Evolutionary conservation across 768 basidiomycete genomes (phyloP), one percentile per base, ranked within the genome.

Genomic region (Termitomyces sp.): DNA sequence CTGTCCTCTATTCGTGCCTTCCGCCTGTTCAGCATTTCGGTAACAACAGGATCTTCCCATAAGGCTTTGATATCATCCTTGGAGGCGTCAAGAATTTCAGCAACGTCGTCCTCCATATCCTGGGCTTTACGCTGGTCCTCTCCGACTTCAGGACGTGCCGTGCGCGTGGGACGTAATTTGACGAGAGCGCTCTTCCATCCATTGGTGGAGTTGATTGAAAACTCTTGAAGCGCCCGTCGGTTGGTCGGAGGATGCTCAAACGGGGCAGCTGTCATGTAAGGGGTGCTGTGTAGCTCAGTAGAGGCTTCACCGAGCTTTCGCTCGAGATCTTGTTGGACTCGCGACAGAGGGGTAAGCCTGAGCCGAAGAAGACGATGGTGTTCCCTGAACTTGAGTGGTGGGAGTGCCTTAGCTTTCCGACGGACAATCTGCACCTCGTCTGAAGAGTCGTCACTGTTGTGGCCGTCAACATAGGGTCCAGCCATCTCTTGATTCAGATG

Each of bases 101-200:
- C 69, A 26, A 83, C 76, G 52, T 84, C 83, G 48, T 86, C 81
- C 53, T 83, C 84, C 12, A 72, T 67, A 34, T 81, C 77, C 49
- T 73, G 75, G 30, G 70, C 69, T 53, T 69, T 73, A 55, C 65
- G 66, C 22, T 66, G 16, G 10, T 66, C 63, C 1, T 16, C 49
- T 52, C 57, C 58, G 18, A 42, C 64, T 53, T 62, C 70, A 3
- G 61, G 64, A 26, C 70, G 59, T 48, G 63, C n/a, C 24, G 69
- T 64, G 30, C 79, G 75, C 40, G 70, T 61, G 7, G 69, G 73
- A 18, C 82, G 77, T 57, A 87, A 76, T 59, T 79, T 81, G 34
- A 81, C 80, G n/a, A 88, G 70, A 0, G 81, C 85, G 0, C 81
- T 76, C 64, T 82, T 87, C 86, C 86, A 88, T 6, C 86, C 86